Conservation (phyloP, 345 rosid species). For the Mercurialis annua region DNA sequence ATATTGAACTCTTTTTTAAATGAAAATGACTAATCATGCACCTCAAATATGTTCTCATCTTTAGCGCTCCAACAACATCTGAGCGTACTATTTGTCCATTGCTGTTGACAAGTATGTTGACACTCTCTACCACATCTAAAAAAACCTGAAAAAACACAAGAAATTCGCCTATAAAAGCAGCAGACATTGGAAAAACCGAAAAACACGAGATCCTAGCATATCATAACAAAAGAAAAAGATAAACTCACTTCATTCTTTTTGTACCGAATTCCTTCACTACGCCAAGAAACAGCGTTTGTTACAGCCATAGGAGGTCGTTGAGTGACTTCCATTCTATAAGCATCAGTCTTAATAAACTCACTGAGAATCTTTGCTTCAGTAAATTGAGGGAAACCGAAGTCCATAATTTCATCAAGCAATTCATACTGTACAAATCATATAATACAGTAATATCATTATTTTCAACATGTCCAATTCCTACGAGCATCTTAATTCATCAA, state of each 20-base stretch:
- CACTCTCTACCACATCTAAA: constrained; percentile 94
- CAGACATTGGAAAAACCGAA: not conserved
- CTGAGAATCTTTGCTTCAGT: constrained; percentile 91
- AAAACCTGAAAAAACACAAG: constrained; percentile 55
- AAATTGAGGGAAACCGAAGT: constrained; percentile 92
- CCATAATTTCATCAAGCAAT: constrained; percentile 99
- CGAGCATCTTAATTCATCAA: not conserved
- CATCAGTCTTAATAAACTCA: constrained; percentile 96
- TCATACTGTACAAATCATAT: constrained; percentile 64
- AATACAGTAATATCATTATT: constrained; percentile 8
- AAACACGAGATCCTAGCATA: not conserved
- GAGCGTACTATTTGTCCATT: constrained; percentile 91
- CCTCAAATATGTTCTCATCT: constrained; percentile 97
- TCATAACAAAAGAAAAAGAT: not conserved
- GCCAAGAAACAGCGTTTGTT: constrained; percentile 97
- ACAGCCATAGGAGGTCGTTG: constrained; percentile 99
- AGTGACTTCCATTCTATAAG: constrained; percentile 90
- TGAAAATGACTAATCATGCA: constrained; percentile 17
- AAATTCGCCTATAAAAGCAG: not conserved
- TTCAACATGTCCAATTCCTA: not conserved
- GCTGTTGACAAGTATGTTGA: constrained; percentile 93
- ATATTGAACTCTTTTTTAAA: not conserved
- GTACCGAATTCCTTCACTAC: constrained; percentile 87
- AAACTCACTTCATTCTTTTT: constrained; percentile 89
- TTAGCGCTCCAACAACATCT: constrained; percentile 93